A percentile compares a stretch with the other conserved stretches of the same genome.
Evolutionary conservation across 768 basidiomycete genomes (phyloP).

Genomic region (Scleroderma citrinum): DNA sequence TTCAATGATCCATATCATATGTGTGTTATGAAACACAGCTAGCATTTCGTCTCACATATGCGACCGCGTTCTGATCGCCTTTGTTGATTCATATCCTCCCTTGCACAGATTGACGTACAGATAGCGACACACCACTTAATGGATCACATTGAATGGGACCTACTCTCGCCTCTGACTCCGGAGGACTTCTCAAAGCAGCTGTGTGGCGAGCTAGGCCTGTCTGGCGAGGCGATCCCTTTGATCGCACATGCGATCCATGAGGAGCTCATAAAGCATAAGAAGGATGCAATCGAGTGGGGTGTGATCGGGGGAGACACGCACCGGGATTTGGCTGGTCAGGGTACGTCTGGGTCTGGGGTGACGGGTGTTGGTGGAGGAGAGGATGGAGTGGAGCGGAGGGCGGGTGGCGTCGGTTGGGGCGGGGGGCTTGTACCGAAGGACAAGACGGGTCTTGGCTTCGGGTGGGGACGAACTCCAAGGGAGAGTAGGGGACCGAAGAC

Average conservation of each 20-base stretch:
- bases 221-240: slow-evolving; percentile 83
- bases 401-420: neutral
- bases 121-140: slow-evolving; percentile 85
- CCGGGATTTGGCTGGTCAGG: slow-evolving; percentile 19
- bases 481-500: slow-evolving; percentile 77
- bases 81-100: neutral
- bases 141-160: slow-evolving; percentile 98
- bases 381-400: neutral
- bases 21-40: slow-evolving; percentile 3
- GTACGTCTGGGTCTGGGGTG: neutral
- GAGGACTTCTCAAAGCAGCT: slow-evolving; percentile 77
- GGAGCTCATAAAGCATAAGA: slow-evolving; percentile 92
- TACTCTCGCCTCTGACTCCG: slow-evolving; percentile 88
- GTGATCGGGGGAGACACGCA: slow-evolving; percentile 59
- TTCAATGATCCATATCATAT: slow-evolving; percentile 2
- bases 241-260: slow-evolving; percentile 93
- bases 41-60: neutral
- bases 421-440: slow-evolving; percentile 55
- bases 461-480: slow-evolving; percentile 70
- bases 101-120: slow-evolving; percentile 88
- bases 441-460: slow-evolving; percentile 75
- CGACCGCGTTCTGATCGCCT: neutral
- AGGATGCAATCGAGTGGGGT: slow-evolving; percentile 92
- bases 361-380: slow-evolving; percentile 1
- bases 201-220: slow-evolving; percentile 80